Evolutionary conservation across 345 rosid genomes (phyloP), one percentile per base, ranked within the genome.

Genomic region (Linum tenue): DNA sequence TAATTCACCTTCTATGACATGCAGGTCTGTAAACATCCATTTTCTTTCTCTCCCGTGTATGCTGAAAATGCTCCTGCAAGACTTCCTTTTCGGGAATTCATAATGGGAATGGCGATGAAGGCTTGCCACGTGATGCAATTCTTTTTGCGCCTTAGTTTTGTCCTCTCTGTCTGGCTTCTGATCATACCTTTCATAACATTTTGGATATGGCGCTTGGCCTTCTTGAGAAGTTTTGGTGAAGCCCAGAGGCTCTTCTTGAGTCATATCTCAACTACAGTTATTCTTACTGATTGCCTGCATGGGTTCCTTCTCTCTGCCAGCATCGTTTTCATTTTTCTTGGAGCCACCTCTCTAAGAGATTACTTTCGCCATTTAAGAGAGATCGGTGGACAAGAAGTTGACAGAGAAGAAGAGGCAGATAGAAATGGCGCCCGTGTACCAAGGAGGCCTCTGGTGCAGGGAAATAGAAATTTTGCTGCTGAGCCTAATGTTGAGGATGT

Each of bases 81-180:
- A 83, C 99, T 95, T 74, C 95, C 99, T 63, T 95, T 91, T 80
- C 90, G 91, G 89, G 99, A 94, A 87, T 91, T 94, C 81, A 63
- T 91, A 17, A 86, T 85, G 67, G 99, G 99, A 64, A 94, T 94
- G 81, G 87, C 79, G n/a, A 83, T 91, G 95, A 94, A 94, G 83
- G 84, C 96, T 67, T 94, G 86, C 71, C 95, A 89, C 71, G 90
- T 94, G 56, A 61, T 94, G 82, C 97, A 88, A 74, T 94, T 94
- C 83, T 83, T 91, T 77, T 62, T 94, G 79, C 88, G 95, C 67
- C 88, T 91, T 64, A 85, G 96, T 78, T 94, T 91, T 73, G 92
- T 94, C 38, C 97, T 94, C 61, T 86, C 88, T 1, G 97, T 94
- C 55, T 94, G 97, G 99, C 97, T 94, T 67, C 89, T 94, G 41